Evolutionary conservation across 2,329 filamentous ascomycete genomes (phyloP).

Genomic region (Grosmannia serpens): DNA sequence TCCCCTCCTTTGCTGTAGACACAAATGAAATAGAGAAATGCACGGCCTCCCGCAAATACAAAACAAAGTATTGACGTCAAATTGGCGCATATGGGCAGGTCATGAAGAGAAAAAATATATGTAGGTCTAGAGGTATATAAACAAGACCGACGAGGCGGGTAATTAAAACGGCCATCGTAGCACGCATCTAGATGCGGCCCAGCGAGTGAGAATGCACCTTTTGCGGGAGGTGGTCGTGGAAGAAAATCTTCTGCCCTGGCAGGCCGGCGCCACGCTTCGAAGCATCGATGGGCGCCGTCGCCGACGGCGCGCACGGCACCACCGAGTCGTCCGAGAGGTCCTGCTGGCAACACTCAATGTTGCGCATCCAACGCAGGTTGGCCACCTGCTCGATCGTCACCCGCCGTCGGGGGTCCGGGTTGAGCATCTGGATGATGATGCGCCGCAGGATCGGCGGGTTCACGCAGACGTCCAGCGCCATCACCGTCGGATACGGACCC

Average conservation of each 20-base stretch:
- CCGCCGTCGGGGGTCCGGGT: slow-evolving; percentile 63
- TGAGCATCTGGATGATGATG: slow-evolving; percentile 69
- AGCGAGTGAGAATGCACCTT: slow-evolving; percentile 21
- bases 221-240: slow-evolving; percentile 45
- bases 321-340: slow-evolving; percentile 55
- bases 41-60: too few species aligned
- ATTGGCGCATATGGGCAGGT: background rate
- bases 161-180: background rate
- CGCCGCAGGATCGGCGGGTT: slow-evolving; percentile 58
- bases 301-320: background rate
- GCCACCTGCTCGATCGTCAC: slow-evolving; percentile 58
- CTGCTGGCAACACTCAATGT: slow-evolving; percentile 66
- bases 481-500: slow-evolving; percentile 46
- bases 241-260: slow-evolving; percentile 40
- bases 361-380: slow-evolving; percentile 60
- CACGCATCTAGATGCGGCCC: slow-evolving; percentile 1
- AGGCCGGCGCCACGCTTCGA: slow-evolving; percentile 40
- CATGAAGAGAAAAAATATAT: background rate
- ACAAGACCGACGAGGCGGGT: background rate
- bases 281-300: slow-evolving; percentile 45
- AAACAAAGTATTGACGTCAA: too few species aligned
- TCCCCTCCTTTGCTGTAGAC: too few species aligned
- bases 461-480: slow-evolving; percentile 52
- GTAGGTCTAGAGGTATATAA: background rate
- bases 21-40: too few species aligned